Base-by-base conservation (phyloP, 352 stramenopile species). In the Phytophthora gonapodyides region DNA sequence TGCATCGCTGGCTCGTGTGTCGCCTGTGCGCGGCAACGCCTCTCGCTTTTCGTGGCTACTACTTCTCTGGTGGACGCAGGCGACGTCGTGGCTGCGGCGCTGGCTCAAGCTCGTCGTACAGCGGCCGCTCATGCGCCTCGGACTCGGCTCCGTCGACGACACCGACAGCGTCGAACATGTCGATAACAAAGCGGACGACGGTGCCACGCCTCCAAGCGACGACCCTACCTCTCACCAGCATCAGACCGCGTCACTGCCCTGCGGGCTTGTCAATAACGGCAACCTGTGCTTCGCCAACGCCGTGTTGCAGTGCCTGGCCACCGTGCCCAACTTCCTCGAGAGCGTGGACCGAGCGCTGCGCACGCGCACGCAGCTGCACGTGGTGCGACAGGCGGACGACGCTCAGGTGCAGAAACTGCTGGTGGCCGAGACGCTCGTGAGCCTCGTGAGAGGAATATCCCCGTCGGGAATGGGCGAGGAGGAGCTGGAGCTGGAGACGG, bases 221-320 rank as follows among this genome's bases (percentile, higher is more conserved):
- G 24, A 57, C 5, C 15, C 12, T 21, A 30, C 24, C 24, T 30
- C 24, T 30, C 24, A 30, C 3, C 33, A 55, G 37, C 46, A 50
- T 11, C 41, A 48, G n/a, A 45, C 66, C 11, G 10, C 24, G 2
- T n/a, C 53, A 43, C 12, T 71, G 15, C 71, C 73, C 40, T 54
- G 58, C 1, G 81, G 81, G 8, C 71, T 93, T 1, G 48, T 64
- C n/a, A 93, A 93, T 61, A 75, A 61, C 52, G 80, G 81, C 56
- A 91, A 93, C 42, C 77, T 78, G 47, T 93, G 84, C 71, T 93
- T 93, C 65, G 68, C 87, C 30, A 91, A 88, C 54, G 77, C 84
- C n/a, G 77, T 90, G 12, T 36, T 91, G 16, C 82, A 91, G 52
- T 93, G 82, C 57, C 65, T 93, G 5, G 64, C 62, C 0, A 63